Conservation (phyloP, 2,329 filamentous ascomycete species). For the Colletotrichum limetticola region DNA sequence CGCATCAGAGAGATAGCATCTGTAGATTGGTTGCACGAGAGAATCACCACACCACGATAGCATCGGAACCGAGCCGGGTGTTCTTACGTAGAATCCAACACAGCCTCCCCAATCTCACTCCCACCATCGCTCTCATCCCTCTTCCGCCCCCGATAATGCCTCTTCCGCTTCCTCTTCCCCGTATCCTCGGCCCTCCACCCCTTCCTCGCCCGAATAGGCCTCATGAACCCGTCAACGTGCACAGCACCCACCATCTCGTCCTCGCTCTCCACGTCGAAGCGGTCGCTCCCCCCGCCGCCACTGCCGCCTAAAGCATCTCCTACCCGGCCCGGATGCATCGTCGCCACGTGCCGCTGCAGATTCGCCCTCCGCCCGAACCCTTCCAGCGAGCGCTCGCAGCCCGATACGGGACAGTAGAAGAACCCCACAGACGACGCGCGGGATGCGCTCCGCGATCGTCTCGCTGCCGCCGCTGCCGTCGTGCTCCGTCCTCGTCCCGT, state of each 20-base stretch:
- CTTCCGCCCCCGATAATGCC: conserved; percentile 25
- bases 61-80: too few species aligned
- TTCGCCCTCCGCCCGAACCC: conserved; percentile 51
- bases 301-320: conserved; percentile 42
- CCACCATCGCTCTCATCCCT: conserved; percentile 11
- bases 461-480: not conserved
- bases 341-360: conserved; percentile 50
- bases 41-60: too few species aligned
- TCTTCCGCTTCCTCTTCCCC: conserved; percentile 31
- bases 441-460: conserved; percentile 41
- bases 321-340: conserved; percentile 50
- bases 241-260: conserved; percentile 71
- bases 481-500: not conserved
- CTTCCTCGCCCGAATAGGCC: conserved; percentile 59
- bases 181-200: conserved; percentile 52
- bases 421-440: conserved; percentile 47
- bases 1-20: too few species aligned
- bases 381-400: conserved; percentile 48
- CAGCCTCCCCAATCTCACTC: not conserved
- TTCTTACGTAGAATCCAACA: conserved; percentile 22
- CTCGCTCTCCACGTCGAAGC: conserved; percentile 52
- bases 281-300: too few species aligned
- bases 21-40: too few species aligned
- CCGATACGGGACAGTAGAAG: conserved; percentile 49
- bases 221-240: conserved; percentile 75